Evolutionary conservation across 805 yeast species (phyloP).

Genomic region (Kodamaea restingae): DNA sequence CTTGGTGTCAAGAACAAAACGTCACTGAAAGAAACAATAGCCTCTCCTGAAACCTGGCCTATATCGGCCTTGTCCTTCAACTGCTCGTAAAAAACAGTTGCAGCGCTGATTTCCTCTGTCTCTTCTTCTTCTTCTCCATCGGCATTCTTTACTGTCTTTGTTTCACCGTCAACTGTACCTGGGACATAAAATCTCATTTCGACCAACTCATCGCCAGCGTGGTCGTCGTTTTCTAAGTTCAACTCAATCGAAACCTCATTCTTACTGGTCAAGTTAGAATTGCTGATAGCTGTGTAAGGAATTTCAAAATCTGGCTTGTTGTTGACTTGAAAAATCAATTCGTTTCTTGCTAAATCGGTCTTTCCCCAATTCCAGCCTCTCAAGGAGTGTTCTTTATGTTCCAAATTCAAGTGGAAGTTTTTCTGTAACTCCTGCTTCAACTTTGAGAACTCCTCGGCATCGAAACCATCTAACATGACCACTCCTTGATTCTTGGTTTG

Average conservation of each 20-base stretch:
- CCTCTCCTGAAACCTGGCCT: slow-evolving; percentile 92
- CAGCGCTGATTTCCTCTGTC: slow-evolving; percentile 57
- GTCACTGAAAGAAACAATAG: slow-evolving; percentile 89
- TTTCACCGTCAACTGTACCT: slow-evolving; percentile 63
- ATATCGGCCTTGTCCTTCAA: slow-evolving; percentile 90
- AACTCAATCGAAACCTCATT: slow-evolving; percentile 92
- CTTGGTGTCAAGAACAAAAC: slow-evolving; percentile 92
- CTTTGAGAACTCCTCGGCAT: slow-evolving; percentile 72
- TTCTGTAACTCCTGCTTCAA: slow-evolving; percentile 81
- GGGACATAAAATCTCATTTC: slow-evolving; percentile 93
- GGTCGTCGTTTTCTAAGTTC: slow-evolving; percentile 54
- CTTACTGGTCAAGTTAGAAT: slow-evolving; percentile 86
- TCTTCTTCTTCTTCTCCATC: slow-evolving; percentile 18
- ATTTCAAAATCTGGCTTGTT: slow-evolving; percentile 89
- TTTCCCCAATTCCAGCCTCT: slow-evolving; percentile 99
- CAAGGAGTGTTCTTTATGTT: slow-evolving; percentile 83
- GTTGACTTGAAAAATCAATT: slow-evolving; percentile 77
- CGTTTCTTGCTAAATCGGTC: slow-evolving; percentile 87
- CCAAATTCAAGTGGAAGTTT: slow-evolving; percentile 67
- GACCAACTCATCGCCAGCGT: slow-evolving; percentile 92
- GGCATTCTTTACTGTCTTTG: slow-evolving; percentile 24
- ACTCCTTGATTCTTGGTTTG: slow-evolving; percentile 88
- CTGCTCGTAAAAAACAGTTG: slow-evolving; percentile 83
- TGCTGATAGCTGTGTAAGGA: slow-evolving; percentile 75
- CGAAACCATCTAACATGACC: slow-evolving; percentile 88